Evolutionary conservation across 345 rosid genomes (phyloP), one percentile per base, ranked within the genome.

Genomic region (Limnanthes douglasii): DNA sequence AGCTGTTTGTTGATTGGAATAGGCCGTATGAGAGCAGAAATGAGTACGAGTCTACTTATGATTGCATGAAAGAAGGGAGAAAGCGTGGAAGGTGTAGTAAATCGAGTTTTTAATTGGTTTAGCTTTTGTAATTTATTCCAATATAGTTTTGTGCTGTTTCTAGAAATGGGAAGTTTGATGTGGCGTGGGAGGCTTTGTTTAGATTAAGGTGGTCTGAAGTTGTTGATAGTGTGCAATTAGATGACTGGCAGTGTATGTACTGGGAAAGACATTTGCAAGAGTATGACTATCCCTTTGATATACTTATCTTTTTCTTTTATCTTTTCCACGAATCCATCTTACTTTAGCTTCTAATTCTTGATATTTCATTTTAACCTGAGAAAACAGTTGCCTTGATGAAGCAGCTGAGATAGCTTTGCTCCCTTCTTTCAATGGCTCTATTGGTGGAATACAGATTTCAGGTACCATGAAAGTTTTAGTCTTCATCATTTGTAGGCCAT

Each of bases 221-320:
- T 40, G 25, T 41, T 14, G 40, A 61, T 13, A 14, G 4, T 37
- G 27, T 45, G 23, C 45, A 60, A 31, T n/a, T 66, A 4, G 59
- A 18, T 58, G 75, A 72, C 17, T 88, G 95, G 95, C 74, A 56
- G 36, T 86, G 64, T 50, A 46, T 54, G 18, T 84, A 84, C 34
- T 83, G 95, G 97, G 75, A 83, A 61, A 62, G 59, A 4, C 95
- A 88, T 70, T 39, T 88, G 40, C 94, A 79, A 39, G 61, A 63
- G 94, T 74, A 66, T 57, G 56, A 19, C 18, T 3, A 15, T 31
- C 39, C 24, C 11, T 46, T 31, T 49, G 42, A 35, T 18, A 8
- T 48, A 38, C 9, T 19, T 11, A 9, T 30, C 37, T 11, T 22
- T 39, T 15, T 13, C 11, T 53, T 20, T 3, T 15, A 27, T 24